These are phyloP conservation scores for Juncus effusus DNA, from an alignment of 176 grass and related monocot genomes.

Conservation along the genomic window DNA sequence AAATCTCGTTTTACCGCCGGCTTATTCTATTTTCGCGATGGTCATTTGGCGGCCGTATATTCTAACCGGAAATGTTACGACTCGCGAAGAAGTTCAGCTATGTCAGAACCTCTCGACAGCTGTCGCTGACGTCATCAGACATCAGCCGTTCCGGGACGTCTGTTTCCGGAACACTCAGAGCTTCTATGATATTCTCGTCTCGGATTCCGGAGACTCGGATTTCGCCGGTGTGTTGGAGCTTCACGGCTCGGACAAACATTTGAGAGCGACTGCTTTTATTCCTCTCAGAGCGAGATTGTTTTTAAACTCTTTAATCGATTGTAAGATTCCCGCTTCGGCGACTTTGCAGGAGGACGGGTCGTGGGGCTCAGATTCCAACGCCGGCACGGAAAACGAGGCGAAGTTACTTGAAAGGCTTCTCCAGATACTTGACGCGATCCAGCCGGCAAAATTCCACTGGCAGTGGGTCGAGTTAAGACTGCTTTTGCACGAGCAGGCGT, in stretches of 20 bases:
- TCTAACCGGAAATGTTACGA: constrained; percentile 37
- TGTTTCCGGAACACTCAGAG: constrained; percentile 76
- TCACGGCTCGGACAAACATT: constrained; percentile 63
- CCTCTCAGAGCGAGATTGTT: constrained; percentile 89
- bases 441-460: constrained; percentile 98
- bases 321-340: constrained; percentile 51
- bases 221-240: constrained; percentile 81
- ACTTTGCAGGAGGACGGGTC: constrained; percentile 55
- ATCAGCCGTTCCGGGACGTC: constrained; percentile 84
- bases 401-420: constrained; percentile 75
- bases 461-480: constrained; percentile 97
- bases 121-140: constrained; percentile 64
- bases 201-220: constrained; percentile 84
- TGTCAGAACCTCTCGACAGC: constrained; percentile 60
- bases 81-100: constrained; percentile 67
- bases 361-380: constrained; percentile 45
- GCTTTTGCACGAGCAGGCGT: constrained; percentile 95
- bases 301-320: constrained; percentile 83
- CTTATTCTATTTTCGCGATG: constrained; percentile 94
- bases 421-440: constrained; percentile 81
- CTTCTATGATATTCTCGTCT: constrained; percentile 73
- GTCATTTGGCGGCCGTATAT: constrained; percentile 86
- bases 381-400: constrained; percentile 51
- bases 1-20: constrained; percentile 60
- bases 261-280: constrained; percentile 66